Conservation (phyloP, 78 protist species). For the Mantamonas sphyraenae region DNA sequence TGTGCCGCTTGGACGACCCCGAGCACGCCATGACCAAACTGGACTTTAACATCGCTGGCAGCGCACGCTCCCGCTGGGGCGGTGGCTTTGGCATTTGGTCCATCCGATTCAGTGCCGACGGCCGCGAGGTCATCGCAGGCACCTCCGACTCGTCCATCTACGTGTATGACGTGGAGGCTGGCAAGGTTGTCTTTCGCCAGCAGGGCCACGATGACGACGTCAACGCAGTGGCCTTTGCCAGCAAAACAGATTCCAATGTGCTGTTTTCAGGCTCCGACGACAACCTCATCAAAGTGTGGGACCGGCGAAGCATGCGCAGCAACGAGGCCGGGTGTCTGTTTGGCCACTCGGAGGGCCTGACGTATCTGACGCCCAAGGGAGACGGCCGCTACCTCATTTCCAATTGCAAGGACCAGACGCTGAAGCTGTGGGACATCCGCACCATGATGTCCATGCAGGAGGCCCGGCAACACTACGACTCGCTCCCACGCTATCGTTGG, state of each 20-base stretch:
- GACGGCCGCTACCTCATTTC: conserved; percentile 57
- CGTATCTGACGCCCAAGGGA: conserved; percentile 45
- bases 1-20: background rate
- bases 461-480: background rate
- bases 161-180: conserved; percentile 34
- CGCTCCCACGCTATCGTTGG: background rate
- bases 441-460: conserved; percentile 17
- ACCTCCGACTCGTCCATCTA: conserved; percentile 28
- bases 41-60: background rate
- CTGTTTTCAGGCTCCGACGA: conserved; percentile 58
- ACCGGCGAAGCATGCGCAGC: conserved; percentile 26
- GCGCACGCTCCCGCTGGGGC: background rate
- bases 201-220: conserved; percentile 48
- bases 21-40: background rate
- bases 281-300: conserved; percentile 47
- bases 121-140: conserved; percentile 50
- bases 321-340: conserved; percentile 31
- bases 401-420: conserved; percentile 54
- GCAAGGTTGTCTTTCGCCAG: background rate
- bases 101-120: conserved; percentile 37
- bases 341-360: conserved; percentile 60
- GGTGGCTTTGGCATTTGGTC: conserved; percentile 50
- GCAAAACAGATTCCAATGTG: conserved; percentile 16
- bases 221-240: conserved; percentile 43
- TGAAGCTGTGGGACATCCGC: conserved; percentile 76